Percentiles rank a stretch among this genome's conserved stretches.
phyloP scores from a whole-genome alignment of 2,329 filamentous ascomycete genomes.

The Fusarium kyushuense region DNA sequence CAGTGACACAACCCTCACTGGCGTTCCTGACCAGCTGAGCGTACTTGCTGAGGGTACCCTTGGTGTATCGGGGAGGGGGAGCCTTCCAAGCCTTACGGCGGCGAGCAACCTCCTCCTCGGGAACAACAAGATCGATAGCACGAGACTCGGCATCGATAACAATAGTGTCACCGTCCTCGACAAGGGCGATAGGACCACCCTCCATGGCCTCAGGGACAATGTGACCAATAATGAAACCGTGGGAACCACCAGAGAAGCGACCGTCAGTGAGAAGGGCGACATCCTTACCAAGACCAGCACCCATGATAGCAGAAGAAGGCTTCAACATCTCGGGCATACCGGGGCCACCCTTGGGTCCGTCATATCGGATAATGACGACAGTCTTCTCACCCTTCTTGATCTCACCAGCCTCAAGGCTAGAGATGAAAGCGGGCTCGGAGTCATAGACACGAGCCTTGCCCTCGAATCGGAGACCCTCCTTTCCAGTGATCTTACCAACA shows the following conservation, averaged over 20 bases:
- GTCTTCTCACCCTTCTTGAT: conserved; percentile 90
- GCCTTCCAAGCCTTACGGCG: conserved; percentile 71
- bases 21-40: conserved; percentile 70
- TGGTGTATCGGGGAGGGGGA: conserved; percentile 68
- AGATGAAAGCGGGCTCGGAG: conserved; percentile 84
- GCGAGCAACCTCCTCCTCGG: conserved; percentile 71
- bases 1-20: conserved; percentile 70
- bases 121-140: conserved; percentile 74
- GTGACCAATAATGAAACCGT: conserved; percentile 89
- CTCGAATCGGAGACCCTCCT: conserved; percentile 86
- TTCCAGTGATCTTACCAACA: conserved; percentile 94
- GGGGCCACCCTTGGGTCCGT: conserved; percentile 91
- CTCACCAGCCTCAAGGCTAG: conserved; percentile 78
- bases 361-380: conserved; percentile 91
- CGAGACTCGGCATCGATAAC: conserved; percentile 84
- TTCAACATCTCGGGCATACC: conserved; percentile 97
- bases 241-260: conserved; percentile 82
- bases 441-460: conserved; percentile 87
- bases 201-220: conserved; percentile 89
- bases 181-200: conserved; percentile 85
- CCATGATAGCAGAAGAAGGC: conserved; percentile 93
- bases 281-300: conserved; percentile 82
- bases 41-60: conserved; percentile 79
- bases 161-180: conserved; percentile 83
- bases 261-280: conserved; percentile 81